Base-by-base conservation (phyloP, 495 filamentous ascomycete species). In the Penicillium fimorum region DNA sequence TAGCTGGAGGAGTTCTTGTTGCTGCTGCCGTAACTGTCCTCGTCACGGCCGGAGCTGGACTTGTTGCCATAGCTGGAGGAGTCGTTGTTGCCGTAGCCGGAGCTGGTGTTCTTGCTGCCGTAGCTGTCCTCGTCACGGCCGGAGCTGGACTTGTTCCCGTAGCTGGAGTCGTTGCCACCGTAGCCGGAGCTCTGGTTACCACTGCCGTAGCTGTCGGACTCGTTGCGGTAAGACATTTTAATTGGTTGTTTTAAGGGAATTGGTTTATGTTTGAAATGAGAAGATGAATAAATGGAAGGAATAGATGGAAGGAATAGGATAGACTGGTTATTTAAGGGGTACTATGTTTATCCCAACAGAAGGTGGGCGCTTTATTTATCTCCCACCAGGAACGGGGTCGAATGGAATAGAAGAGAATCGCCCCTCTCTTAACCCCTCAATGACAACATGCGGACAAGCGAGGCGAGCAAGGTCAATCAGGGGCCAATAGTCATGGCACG, bases 131-230 rank as follows among this genome's bases (percentile, higher is more conserved):
- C 22, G 24, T 45, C 46, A 48, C 29, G 27, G 10, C 30, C 47
- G 13, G 22, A 52, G 49, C 35, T 25, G 13, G 47, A 37, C n/a
- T 27, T 11, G 20, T 50, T 50, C 13, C 12, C 15, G 5, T 22
- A 33, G 15, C 38, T 38, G 7, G 18, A 38, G 6, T 50, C 9
- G 27, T 46, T 29, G 22, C 33, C 25, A 17, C 52, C 22, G 38
- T 40, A 42, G n/a, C 52, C 32, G 41, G 42, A 54, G 51, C 13
- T 46, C 41, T 44, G 22, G 41, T 52, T 52, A 38, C 38, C 25
- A 38, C 50, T 52, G 50, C 50, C 50, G 38, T 54, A 54, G 52
- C 42, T 54, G 15, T 47, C 33, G 18, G 52, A 54, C 6, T 54
- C 43, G 52, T 54, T 54, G 42, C 33, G 30, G 43, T 54, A 54